phyloP scores from a whole-genome alignment of 176 grass and related monocot species.

The Oryza brachyantha region DNA sequence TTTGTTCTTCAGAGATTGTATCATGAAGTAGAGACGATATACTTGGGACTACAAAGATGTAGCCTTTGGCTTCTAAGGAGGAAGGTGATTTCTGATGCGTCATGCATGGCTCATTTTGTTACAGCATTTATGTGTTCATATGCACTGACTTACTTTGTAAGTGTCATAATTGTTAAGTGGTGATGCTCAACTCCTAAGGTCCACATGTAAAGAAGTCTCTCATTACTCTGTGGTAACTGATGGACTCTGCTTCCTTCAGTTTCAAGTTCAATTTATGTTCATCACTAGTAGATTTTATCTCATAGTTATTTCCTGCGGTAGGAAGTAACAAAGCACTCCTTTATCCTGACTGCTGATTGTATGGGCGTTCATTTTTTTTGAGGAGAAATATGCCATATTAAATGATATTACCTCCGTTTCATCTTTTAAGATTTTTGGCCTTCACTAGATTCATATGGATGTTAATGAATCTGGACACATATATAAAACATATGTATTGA shows the following conservation, averaged over 20 bases:
- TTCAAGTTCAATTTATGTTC: not conserved
- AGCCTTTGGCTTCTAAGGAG: not conserved
- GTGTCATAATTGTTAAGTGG: not conserved
- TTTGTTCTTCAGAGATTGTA: not conserved
- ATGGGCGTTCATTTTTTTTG: not conserved
- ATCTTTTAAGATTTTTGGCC: too few species aligned
- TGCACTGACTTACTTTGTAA: not conserved
- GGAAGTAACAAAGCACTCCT: not conserved
- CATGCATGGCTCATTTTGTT: not conserved
- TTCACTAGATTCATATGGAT: too few species aligned
- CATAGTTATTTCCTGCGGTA: slow-evolving; percentile 2
- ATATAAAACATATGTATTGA: too few species aligned
- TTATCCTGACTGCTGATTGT: not conserved
- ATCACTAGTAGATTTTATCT: not conserved
- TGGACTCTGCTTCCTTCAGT: not conserved
- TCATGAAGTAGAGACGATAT: not conserved
- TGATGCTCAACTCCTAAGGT: not conserved
- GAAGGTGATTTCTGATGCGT: not conserved
- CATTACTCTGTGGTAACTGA: not conserved
- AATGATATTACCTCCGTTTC: too few species aligned
- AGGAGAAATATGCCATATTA: slow-evolving; percentile 17
- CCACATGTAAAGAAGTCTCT: not conserved
- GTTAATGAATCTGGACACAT: too few species aligned
- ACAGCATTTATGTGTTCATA: not conserved
- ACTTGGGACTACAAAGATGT: not conserved